phyloP scores from a whole-genome alignment of 1,284 basidiomycete species.

The Neonothopanus nambi region DNA sequence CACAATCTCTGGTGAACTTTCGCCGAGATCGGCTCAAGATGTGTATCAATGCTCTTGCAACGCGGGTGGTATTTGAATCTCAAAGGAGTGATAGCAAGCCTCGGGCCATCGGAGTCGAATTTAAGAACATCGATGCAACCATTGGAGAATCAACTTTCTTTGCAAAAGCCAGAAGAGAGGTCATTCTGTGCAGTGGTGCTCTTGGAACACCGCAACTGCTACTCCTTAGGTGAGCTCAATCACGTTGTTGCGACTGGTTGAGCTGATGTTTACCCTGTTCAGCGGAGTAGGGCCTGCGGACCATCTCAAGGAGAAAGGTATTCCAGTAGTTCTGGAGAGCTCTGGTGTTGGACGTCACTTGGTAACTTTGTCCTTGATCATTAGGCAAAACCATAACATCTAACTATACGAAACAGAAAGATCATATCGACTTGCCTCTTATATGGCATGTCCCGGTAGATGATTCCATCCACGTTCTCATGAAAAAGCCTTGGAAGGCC shows the following conservation, averaged over 20 bases:
- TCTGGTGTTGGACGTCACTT: slow-evolving; percentile 34
- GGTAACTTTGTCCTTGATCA: slow-evolving; percentile 13
- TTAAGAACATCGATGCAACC: slow-evolving; percentile 12
- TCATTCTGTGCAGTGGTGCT: slow-evolving; percentile 28
- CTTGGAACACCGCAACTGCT: slow-evolving; percentile 27
- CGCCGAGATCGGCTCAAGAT: slow-evolving; percentile 19
- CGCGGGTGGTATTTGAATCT: slow-evolving; percentile 14
- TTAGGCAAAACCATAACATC: background rate
- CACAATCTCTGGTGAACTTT: slow-evolving; percentile 11
- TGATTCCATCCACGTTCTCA: slow-evolving; percentile 26
- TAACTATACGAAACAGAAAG: too few relatives aligned
- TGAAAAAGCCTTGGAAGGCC: slow-evolving; percentile 20
- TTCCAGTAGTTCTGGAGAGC: slow-evolving; percentile 30
- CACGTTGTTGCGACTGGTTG: background rate
- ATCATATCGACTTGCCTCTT: slow-evolving; percentile 31
- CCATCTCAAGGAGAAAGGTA: slow-evolving; percentile 27
- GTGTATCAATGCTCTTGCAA: slow-evolving; percentile 21
- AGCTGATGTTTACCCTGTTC: background rate
- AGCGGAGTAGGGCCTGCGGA: slow-evolving; percentile 30
- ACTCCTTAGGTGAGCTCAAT: slow-evolving; percentile 18
- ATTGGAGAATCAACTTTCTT: slow-evolving; percentile 1
- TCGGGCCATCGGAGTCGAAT: slow-evolving; percentile 15
- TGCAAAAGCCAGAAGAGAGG: slow-evolving; percentile 21
- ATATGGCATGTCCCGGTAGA: slow-evolving; percentile 28
- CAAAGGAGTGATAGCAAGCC: too few relatives aligned